A percentile compares a stretch with the other conserved stretches of the same genome.
Evolutionary conservation across 78 protist genomes (phyloP).

Genomic region (Cavenderia fasciculata): DNA sequence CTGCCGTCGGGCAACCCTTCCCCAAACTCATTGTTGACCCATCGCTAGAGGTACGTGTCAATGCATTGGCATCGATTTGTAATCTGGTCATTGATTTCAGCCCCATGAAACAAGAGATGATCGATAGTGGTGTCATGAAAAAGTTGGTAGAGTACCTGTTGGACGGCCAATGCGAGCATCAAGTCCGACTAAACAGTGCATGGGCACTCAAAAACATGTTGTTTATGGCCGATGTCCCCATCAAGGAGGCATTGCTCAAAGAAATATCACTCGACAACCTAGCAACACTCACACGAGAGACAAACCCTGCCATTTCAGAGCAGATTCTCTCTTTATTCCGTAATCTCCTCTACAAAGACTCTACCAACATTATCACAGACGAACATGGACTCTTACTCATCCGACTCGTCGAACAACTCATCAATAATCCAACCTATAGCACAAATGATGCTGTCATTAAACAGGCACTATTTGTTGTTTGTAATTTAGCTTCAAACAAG

Average conservation of each 20-base stretch:
- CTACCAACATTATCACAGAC: slow-evolving; percentile 1
- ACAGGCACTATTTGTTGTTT: slow-evolving; percentile 47
- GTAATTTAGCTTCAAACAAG: slow-evolving; percentile 49
- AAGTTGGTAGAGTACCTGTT: slow-evolving; percentile 47
- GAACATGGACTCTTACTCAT: background rate
- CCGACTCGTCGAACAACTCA: background rate
- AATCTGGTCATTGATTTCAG: slow-evolving; percentile 81
- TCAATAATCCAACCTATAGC: background rate
- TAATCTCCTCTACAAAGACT: slow-evolving; percentile 61
- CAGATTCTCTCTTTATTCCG: slow-evolving; percentile 59
- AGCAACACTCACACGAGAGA: slow-evolving; percentile 8
- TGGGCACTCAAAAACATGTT: slow-evolving; percentile 86
- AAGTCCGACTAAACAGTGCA: slow-evolving; percentile 52
- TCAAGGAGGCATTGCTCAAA: slow-evolving; percentile 30
- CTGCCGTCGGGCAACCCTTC: slow-evolving; percentile 53
- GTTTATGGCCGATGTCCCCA: slow-evolving; percentile 26
- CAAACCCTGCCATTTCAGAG: slow-evolving; percentile 19
- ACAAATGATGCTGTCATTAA: slow-evolving; percentile 6
- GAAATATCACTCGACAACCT: slow-evolving; percentile 16
- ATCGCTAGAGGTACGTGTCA: slow-evolving; percentile 52
- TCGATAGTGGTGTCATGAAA: slow-evolving; percentile 73
- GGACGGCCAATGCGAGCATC: background rate
- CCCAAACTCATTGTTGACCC: slow-evolving; percentile 60
- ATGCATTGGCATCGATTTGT: slow-evolving; percentile 79
- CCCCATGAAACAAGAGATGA: slow-evolving; percentile 82